These are phyloP conservation scores for Hypericum perforatum DNA, from an alignment of 345 rosid genomes.

Conservation along the genomic window DNA sequence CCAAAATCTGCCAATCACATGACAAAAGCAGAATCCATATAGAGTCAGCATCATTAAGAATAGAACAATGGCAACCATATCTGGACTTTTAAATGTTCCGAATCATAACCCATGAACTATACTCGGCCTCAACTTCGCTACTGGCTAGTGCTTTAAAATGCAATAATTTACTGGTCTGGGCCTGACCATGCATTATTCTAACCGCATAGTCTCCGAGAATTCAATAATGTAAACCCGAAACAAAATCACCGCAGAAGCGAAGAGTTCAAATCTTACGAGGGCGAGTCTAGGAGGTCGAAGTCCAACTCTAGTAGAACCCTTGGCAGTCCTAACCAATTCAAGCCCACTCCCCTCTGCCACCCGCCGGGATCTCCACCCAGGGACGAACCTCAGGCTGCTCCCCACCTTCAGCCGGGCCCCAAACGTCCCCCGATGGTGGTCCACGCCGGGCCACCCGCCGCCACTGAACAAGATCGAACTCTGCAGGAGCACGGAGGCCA, in stretches of 20 bases:
- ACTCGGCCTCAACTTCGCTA: no score
- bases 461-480: slow-evolving; percentile 55
- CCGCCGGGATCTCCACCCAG: slow-evolving; percentile 24
- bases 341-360: slow-evolving; percentile 41
- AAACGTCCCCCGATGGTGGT: slow-evolving; percentile 19
- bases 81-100: neutral
- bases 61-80: neutral
- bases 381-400: slow-evolving; percentile 50
- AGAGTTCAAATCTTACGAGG: slow-evolving; percentile 45
- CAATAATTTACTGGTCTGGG: no score
- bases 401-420: slow-evolving; percentile 47
- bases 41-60: neutral
- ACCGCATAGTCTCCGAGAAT: neutral
- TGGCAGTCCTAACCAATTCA: slow-evolving; percentile 32
- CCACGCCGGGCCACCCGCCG: slow-evolving; percentile 22
- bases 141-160: no score
- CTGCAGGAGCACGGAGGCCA: slow-evolving; percentile 72
- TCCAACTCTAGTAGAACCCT: slow-evolving; percentile 38
- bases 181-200: neutral
- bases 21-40: slow-evolving; percentile 1
- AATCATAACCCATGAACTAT: neutral
- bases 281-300: slow-evolving; percentile 79
- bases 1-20: slow-evolving; percentile 51
- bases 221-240: neutral
- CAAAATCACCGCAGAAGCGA: neutral